Evolutionary conservation across 441 rosid genomes (phyloP).

Genomic region (Metrosideros polymorpha): DNA sequence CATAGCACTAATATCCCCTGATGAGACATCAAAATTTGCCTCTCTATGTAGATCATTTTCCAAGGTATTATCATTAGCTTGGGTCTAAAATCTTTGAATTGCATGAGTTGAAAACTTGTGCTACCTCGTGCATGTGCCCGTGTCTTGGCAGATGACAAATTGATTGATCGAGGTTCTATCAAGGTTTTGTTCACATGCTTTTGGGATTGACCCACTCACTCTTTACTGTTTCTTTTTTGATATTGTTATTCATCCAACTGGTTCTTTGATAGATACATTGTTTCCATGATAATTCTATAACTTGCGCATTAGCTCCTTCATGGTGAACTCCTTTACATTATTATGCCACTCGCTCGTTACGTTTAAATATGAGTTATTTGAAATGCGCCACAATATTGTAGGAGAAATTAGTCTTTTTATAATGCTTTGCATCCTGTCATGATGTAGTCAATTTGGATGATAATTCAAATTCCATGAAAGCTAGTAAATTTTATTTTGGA

Average conservation of each 20-base stretch:
- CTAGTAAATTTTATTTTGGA: background rate
- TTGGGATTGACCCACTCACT: background rate
- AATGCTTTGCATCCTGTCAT: background rate
- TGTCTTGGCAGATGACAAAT: background rate
- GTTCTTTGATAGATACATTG: background rate
- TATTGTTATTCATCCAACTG: background rate
- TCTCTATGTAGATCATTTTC: conserved; percentile 85
- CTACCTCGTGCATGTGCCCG: background rate
- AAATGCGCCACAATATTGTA: background rate
- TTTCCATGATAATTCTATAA: background rate
- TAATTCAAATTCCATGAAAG: background rate
- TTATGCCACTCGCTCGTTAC: background rate
- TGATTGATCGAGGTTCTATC: background rate
- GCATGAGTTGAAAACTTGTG: background rate
- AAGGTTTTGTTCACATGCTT: background rate
- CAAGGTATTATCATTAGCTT: conserved; percentile 34
- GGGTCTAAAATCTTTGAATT: background rate
- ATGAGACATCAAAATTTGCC: conserved; percentile 76
- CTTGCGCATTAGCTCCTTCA: background rate
- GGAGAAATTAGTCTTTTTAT: background rate
- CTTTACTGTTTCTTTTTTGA: background rate
- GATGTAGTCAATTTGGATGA: background rate
- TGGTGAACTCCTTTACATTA: background rate
- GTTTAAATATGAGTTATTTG: background rate
- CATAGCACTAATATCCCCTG: conserved; percentile 76